Evolutionary conservation across 495 filamentous ascomycete genomes (phyloP), one percentile per base, ranked within the genome.

Genomic region (Lophiostoma macrostomum): DNA sequence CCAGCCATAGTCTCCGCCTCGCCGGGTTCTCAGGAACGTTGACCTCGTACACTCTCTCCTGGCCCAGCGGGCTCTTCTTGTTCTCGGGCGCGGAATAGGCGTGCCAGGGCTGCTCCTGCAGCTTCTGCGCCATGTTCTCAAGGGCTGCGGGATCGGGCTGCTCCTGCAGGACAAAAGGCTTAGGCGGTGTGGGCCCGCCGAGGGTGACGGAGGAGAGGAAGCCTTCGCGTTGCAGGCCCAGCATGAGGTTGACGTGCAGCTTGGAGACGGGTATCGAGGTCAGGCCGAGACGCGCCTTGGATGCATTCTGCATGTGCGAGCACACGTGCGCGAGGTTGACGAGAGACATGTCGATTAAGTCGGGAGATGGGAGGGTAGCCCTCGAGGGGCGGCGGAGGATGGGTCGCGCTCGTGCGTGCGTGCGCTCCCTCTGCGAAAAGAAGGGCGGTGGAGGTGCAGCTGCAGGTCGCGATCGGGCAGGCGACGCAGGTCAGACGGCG

Each of bases 271-370:
- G 87, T 44, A 97, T 77, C 5, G 89, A 93, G 32, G 94, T 96
- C 3, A 95, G 77, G 50, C 86, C 87, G 3, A 98, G 82, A 0
- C 86, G 86, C 5, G 87, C 91, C 66, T 84, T 84, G 40, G 87
- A 84, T 63, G 87, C 87, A 76, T 98, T 98, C 74, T 95, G 90
- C 30, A 98, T 79, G 76, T 97, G 93, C 43, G 89, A 88, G 73
- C 88, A 95, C 63, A 90, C 79, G 76, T 91, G 70, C 44, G 82
- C 72, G 61, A 97, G 80, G 69, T 82, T 81, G 65, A 81, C 76
- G 74, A 98, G 83, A 65, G 90, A 95, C 93, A 97, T 97, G 40
- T 52, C 71, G 61, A n/a, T n/a, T n/a, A n/a, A n/a, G 64, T 51
- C 61, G 16, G 32, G 58, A 12, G 19, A 34, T 32, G 53, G 50